These are phyloP conservation scores for Penicillium riverlandense DNA, from an alignment of 495 filamentous ascomycete species.

Conservation along the genomic window DNA sequence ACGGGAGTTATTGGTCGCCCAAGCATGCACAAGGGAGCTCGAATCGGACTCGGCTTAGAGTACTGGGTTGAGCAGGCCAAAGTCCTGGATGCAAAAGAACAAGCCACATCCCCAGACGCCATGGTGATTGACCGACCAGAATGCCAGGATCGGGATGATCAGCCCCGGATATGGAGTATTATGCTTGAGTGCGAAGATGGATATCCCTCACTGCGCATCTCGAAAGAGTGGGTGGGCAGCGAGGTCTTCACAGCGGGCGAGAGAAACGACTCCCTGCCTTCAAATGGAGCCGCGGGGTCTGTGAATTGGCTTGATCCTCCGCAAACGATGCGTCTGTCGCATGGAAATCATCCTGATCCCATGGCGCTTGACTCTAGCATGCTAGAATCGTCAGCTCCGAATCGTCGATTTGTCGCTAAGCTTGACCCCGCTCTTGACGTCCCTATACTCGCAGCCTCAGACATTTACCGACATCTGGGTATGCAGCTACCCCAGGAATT, in stretches of 20 bases:
- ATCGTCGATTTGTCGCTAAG: conserved; percentile 74
- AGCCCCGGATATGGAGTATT: conserved; percentile 26
- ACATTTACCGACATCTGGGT: conserved; percentile 61
- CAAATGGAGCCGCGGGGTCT: conserved; percentile 13
- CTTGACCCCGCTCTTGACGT: conserved; percentile 80
- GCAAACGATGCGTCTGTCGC: conserved; percentile 34
- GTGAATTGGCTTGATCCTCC: conserved; percentile 47
- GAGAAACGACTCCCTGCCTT: conserved; percentile 13
- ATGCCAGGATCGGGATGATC: conserved; percentile 12
- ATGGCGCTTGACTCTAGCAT: conserved; percentile 41
- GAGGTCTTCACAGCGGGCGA: conserved; percentile 25
- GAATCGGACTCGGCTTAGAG: conserved; percentile 70
- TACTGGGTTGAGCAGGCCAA: conserved; percentile 73
- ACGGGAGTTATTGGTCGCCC: conserved; percentile 62
- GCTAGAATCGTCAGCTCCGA: conserved; percentile 46
- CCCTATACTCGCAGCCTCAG: conserved; percentile 56
- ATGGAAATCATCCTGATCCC: conserved; percentile 30
- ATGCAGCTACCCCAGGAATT: conserved; percentile 46
- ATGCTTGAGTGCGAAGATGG: conserved; percentile 43
- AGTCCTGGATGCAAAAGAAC: conserved; percentile 29
- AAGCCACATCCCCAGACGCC: conserved; percentile 24
- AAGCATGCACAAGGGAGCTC: conserved; percentile 63
- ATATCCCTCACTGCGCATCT: conserved; percentile 40
- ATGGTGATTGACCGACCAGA: conserved; percentile 30
- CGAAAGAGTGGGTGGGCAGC: conserved; percentile 36